Base-by-base conservation (phyloP, 164 flowering plant species). In the Macadamia tetraphylla region DNA sequence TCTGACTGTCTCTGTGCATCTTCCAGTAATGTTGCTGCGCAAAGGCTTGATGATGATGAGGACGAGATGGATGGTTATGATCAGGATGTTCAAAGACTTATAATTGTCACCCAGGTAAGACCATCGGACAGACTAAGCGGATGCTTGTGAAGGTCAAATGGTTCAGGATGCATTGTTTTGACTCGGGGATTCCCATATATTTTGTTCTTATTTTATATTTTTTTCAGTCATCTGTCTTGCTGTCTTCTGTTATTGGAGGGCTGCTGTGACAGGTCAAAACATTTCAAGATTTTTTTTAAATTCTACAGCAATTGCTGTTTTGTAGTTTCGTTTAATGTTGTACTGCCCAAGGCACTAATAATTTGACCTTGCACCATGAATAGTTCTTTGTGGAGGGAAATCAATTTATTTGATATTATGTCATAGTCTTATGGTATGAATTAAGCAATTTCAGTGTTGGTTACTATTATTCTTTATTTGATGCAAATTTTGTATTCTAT, bases 91-190 rank as follows among this genome's bases (percentile, higher is more conserved):
- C 89, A 91, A 76, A 87, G 84, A 75, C 97, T 94, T 75, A 80
- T 91, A 53, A 90, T 94, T 76, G 97, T 94, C 42, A 94, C 98
- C 66, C 97, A 86, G 93, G 98, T 91, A 80, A 71, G 67, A 52
- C 43, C 18, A 2, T 52, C 18, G 5, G 31, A 6, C 40, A 58
- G 44, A 2, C 32, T 67, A 17, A 55, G 58, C 35, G 2, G 35
- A 32, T 58, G 29, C 61, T 49, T 18, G 63, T 44, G 30, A 46
- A 61, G 23, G 29, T 43, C 12, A 52, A 3, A n/a, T 14, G 46
- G 5, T 43, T 59, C 40, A 10, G 2, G 6, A 12, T 31, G 9
- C 8, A 10, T 31, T 10, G 14, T 60, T n/a, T 12, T 31, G 1
- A 14, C 32, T 29, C 12, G 13, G 40, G 6, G 44, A 14, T 60